A percentile compares a stretch with the other conserved stretches of the same genome.
Evolutionary conservation across 2,329 filamentous ascomycete species (phyloP).

Genomic region (Nigrospora sphaerica): DNA sequence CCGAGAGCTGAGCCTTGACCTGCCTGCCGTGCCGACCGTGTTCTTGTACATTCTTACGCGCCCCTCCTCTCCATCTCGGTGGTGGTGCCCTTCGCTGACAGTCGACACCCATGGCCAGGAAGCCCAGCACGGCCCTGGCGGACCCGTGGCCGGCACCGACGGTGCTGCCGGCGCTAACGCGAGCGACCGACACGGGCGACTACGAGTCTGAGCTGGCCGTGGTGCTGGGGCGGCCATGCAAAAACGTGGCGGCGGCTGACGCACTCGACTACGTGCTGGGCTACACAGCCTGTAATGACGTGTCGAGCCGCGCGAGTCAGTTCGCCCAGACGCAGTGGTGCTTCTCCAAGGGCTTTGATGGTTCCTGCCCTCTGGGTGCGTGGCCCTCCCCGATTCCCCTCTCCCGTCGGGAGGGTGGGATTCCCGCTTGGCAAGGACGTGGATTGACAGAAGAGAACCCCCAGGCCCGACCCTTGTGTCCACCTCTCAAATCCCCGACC

Average conservation of each 20-base stretch:
- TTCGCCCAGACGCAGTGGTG: slow-evolving; percentile 47
- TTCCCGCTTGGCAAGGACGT: too few relatives aligned
- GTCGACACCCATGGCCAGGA: slow-evolving; percentile 18
- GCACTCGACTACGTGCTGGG: slow-evolving; percentile 55
- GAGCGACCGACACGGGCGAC: slow-evolving; percentile 47
- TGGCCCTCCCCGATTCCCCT: too few relatives aligned
- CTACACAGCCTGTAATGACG: slow-evolving; percentile 57
- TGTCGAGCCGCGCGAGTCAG: slow-evolving; percentile 52
- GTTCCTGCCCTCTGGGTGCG: slow-evolving; percentile 34
- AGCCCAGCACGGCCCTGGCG: slow-evolving; percentile 44
- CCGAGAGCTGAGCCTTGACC: slow-evolving; percentile 40
- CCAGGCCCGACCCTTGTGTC: slow-evolving; percentile 45
- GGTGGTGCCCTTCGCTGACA: not conserved
- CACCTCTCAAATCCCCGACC: slow-evolving; percentile 30
- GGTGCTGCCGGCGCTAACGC: slow-evolving; percentile 44
- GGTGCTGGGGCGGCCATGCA: slow-evolving; percentile 41
- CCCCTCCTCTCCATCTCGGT: not conserved
- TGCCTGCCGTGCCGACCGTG: slow-evolving; percentile 47
- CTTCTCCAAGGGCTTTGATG: slow-evolving; percentile 53
- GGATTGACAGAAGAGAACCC: too few relatives aligned
- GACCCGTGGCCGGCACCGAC: slow-evolving; percentile 46
- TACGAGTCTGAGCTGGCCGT: slow-evolving; percentile 54
- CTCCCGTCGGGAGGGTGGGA: too few relatives aligned
- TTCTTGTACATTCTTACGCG: slow-evolving; percentile 33
- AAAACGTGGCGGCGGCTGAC: slow-evolving; percentile 48